Evolutionary conservation across 805 yeast species (phyloP).

Genomic region (Barnettozyma populi): DNA sequence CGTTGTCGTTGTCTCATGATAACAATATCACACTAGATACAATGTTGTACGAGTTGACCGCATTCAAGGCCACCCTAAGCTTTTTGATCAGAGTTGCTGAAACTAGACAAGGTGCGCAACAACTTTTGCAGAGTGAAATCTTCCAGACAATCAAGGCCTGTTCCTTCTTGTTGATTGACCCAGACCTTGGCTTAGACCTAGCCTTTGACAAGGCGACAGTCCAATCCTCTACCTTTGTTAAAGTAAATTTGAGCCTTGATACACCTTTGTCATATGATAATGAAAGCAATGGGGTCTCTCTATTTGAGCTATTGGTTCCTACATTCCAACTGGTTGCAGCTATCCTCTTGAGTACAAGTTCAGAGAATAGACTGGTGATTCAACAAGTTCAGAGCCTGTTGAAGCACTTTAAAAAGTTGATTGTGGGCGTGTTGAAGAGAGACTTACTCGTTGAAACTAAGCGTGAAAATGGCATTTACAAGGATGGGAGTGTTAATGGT

Average conservation of each 20-base stretch:
- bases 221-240: slow-evolving; percentile 30
- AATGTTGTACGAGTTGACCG: slow-evolving; percentile 67
- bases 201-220: slow-evolving; percentile 33
- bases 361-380: slow-evolving; percentile 58
- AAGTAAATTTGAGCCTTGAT: slow-evolving; percentile 46
- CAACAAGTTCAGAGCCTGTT: slow-evolving; percentile 47
- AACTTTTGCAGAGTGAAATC: slow-evolving; percentile 67
- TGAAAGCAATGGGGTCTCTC: slow-evolving; percentile 37
- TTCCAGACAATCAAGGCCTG: slow-evolving; percentile 56
- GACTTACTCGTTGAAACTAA: slow-evolving; percentile 36
- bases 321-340: slow-evolving; percentile 68
- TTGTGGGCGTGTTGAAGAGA: slow-evolving; percentile 58
- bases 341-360: slow-evolving; percentile 68
- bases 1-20: slow-evolving; percentile 35
- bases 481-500: slow-evolving; percentile 25
- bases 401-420: slow-evolving; percentile 45
- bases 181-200: slow-evolving; percentile 68
- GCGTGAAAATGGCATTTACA: slow-evolving; percentile 23
- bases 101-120: slow-evolving; percentile 70
- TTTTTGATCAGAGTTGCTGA: slow-evolving; percentile 72
- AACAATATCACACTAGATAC: slow-evolving; percentile 43
- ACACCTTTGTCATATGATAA: slow-evolving; percentile 39
- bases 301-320: slow-evolving; percentile 66
- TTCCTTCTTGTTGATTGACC: slow-evolving; percentile 59
- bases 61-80: slow-evolving; percentile 65